Conservation (phyloP, 768 basidiomycete genomes). For the Panaeolus papilionaceus region DNA sequence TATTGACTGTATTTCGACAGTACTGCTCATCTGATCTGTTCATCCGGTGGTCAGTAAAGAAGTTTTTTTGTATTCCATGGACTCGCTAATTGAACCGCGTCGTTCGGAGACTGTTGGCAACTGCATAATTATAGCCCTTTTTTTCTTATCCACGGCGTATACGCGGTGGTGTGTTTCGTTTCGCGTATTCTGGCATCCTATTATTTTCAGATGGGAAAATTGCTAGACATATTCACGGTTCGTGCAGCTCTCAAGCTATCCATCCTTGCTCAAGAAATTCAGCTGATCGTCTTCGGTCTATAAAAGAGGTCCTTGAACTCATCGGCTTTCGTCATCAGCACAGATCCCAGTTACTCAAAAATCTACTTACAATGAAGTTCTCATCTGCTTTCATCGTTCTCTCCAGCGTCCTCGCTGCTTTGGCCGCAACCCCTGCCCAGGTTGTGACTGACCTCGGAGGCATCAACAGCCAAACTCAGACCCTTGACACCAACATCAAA, state of each 20-base stretch:
- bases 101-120: too few species aligned
- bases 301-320: neutral
- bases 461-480: constrained; percentile 34
- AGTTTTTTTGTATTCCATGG: too few species aligned
- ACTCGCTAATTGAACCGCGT: too few species aligned
- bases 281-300: neutral
- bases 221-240: neutral
- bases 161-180: too few species aligned
- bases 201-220: neutral
- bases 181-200: neutral
- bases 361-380: constrained; percentile 20
- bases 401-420: constrained; percentile 31
- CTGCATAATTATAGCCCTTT: too few species aligned
- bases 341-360: neutral
- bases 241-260: neutral
- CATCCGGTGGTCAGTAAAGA: too few species aligned
- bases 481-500: constrained; percentile 37
- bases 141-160: too few species aligned
- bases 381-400: constrained; percentile 32
- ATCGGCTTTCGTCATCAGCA: neutral
- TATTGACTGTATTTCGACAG: too few species aligned
- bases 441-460: constrained; percentile 36
- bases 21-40: too few species aligned
- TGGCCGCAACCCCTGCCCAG: constrained; percentile 33
- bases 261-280: neutral